Evolutionary conservation across 2,329 filamentous ascomycete species (phyloP).

Genomic region (Botrytis fragariae): DNA sequence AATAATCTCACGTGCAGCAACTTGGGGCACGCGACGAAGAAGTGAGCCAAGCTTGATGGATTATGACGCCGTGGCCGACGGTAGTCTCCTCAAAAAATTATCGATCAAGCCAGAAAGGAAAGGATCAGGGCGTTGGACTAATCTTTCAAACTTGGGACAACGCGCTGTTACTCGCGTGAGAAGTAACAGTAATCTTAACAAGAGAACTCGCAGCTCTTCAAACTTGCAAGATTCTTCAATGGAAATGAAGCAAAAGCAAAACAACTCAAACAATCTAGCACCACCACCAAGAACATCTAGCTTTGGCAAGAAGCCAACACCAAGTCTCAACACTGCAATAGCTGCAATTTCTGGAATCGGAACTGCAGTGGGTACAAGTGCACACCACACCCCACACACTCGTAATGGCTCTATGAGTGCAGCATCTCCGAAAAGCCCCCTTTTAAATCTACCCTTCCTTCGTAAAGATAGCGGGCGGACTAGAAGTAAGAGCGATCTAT

Average conservation of each 20-base stretch:
- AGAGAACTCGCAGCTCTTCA: constrained; percentile 33
- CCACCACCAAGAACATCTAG: constrained; percentile 52
- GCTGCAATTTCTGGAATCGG: constrained; percentile 54
- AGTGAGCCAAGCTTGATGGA: constrained; percentile 60
- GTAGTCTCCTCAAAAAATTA: constrained; percentile 62
- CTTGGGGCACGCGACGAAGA: constrained; percentile 66
- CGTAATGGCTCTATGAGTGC: constrained; percentile 61
- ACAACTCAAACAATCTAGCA: constrained; percentile 43
- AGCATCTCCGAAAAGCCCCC: constrained; percentile 49
- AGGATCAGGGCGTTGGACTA: constrained; percentile 29
- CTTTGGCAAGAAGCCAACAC: constrained; percentile 48
- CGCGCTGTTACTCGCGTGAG: constrained; percentile 34
- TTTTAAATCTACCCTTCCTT: constrained; percentile 41
- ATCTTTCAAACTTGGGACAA: constrained; percentile 1
- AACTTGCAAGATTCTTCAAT: constrained; percentile 27
- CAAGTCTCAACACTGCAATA: constrained; percentile 59
- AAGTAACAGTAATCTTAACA: constrained; percentile 36
- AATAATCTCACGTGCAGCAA: constrained; percentile 61
- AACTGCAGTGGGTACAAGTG: constrained; percentile 52
- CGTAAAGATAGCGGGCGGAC: constrained; percentile 53
- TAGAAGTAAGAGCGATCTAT: constrained; percentile 48
- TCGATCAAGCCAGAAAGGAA: constrained; percentile 50
- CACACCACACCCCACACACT: constrained; percentile 42
- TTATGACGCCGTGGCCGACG: constrained; percentile 57
- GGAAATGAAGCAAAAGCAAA: constrained; percentile 39